Conservation (phyloP, 2,329 filamentous ascomycete genomes). For the Talaromyces sp. region DNA sequence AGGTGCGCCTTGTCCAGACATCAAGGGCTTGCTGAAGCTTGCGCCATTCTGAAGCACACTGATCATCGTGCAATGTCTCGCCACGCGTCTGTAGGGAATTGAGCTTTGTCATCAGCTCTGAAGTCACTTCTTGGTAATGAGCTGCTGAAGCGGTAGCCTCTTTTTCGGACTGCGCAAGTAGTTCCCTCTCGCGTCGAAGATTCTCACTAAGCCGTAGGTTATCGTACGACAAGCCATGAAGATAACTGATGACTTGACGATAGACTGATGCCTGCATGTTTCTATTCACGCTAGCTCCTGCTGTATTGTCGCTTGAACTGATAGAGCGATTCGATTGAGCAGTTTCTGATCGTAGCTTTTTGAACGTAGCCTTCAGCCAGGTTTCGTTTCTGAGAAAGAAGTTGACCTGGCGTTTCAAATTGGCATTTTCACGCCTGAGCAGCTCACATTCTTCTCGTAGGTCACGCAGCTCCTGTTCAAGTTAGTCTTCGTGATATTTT, state of each 20-base stretch:
- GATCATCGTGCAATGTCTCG: constrained; percentile 19
- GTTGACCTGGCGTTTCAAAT: neutral
- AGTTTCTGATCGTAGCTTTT: neutral
- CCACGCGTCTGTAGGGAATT: neutral
- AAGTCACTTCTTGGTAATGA: neutral
- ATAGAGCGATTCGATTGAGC: neutral
- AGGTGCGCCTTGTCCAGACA: constrained; percentile 20
- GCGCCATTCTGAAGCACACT: constrained; percentile 15
- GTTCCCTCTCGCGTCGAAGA: neutral
- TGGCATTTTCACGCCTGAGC: no score
- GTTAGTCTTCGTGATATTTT: no score
- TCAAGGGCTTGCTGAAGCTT: constrained; percentile 18
- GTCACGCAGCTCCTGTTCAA: no score
- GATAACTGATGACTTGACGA: neutral
- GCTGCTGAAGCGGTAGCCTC: neutral
- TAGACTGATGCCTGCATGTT: neutral
- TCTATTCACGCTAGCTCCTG: no score
- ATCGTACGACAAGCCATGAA: neutral
- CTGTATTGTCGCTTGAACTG: no score
- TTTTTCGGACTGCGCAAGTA: neutral
- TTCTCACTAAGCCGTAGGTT: neutral
- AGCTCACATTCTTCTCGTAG: no score
- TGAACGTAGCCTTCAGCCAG: neutral
- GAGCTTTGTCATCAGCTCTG: neutral
- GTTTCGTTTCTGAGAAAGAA: neutral